Conservation (phyloP, 176 grass and related monocot species). For the Oryza meyeriana region DNA sequence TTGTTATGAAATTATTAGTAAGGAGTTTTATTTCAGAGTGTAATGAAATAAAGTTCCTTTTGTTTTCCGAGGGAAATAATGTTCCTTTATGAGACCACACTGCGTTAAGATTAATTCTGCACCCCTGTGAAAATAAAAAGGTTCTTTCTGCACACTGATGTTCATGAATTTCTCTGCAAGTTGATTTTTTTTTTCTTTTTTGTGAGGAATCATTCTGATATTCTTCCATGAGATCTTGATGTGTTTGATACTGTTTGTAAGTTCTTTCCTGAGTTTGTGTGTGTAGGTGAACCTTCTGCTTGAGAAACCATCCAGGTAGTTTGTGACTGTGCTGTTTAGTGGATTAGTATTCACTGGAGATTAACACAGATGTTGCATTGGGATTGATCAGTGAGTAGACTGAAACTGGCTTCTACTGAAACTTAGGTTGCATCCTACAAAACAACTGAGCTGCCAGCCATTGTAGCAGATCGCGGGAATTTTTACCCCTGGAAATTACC, state of each 20-base stretch:
- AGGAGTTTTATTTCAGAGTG: not conserved
- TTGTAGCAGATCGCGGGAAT: not conserved
- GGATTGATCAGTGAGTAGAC: not conserved
- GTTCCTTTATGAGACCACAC: not conserved
- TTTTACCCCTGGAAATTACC: not conserved
- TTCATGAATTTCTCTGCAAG: not conserved
- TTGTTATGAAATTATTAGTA: not conserved
- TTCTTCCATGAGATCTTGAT: not conserved
- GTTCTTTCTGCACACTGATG: not conserved
- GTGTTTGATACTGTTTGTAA: not conserved
- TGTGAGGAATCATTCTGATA: not conserved
- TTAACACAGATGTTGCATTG: not conserved
- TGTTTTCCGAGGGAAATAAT: not conserved
- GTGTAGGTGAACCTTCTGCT: not conserved
- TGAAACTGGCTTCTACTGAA: not conserved
- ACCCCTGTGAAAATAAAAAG: not conserved
- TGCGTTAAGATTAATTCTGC: not conserved
- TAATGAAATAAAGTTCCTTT: not conserved
- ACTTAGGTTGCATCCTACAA: not conserved
- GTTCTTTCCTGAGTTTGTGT: not conserved
- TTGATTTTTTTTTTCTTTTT: not conserved
- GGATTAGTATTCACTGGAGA: not conserved
- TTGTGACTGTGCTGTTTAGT: not conserved
- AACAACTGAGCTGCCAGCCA: not conserved
- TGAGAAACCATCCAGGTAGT: not conserved